A percentile compares a stretch with the other conserved stretches of the same genome.
Conservation (phyloP, 257 asterid genomes). For the Handroanthus guayacan region DNA sequence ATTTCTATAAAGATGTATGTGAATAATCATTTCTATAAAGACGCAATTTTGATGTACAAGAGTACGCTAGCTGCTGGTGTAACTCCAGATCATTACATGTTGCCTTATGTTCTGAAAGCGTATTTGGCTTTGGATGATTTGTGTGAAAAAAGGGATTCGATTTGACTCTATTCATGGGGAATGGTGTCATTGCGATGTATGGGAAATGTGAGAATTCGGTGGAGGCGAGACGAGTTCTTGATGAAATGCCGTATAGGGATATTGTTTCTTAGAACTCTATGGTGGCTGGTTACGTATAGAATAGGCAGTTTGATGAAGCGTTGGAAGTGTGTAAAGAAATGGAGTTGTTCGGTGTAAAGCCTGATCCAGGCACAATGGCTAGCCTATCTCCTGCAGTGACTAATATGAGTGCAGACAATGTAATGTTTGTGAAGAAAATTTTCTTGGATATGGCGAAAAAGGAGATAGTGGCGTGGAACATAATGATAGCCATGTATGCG, state of each 20-base stretch:
- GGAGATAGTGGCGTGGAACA: too few relatives aligned
- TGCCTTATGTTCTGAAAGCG: constrained; percentile 84
- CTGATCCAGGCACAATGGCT: constrained; percentile 91
- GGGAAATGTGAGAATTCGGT: constrained; percentile 59
- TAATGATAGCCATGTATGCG: too few relatives aligned
- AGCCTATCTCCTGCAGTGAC: constrained; percentile 86
- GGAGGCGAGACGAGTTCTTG: too few relatives aligned
- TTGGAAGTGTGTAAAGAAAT: constrained; percentile 76
- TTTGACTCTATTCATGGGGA: constrained; percentile 69
- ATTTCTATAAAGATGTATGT: too few relatives aligned
- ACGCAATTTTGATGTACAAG: constrained; percentile 65
- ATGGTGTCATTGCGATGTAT: constrained; percentile 82
- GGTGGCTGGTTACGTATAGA: constrained; percentile 75
- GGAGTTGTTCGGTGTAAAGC: constrained; percentile 56
- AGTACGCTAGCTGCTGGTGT: constrained; percentile 51
- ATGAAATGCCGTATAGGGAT: constrained; percentile 35
- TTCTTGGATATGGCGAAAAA: too few relatives aligned
- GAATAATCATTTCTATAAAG: constrained; percentile 66
- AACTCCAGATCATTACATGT: constrained; percentile 75
- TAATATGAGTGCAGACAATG: too few relatives aligned
- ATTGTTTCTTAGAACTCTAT: constrained; percentile 89
- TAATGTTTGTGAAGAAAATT: too few relatives aligned
- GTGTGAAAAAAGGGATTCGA: constrained; percentile 65
- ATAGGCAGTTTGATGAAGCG: constrained; percentile 72
- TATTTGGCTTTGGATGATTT: constrained; percentile 61